Evolutionary conservation across 805 yeast species (phyloP).

Genomic region (Hanseniaspora thailandica): DNA sequence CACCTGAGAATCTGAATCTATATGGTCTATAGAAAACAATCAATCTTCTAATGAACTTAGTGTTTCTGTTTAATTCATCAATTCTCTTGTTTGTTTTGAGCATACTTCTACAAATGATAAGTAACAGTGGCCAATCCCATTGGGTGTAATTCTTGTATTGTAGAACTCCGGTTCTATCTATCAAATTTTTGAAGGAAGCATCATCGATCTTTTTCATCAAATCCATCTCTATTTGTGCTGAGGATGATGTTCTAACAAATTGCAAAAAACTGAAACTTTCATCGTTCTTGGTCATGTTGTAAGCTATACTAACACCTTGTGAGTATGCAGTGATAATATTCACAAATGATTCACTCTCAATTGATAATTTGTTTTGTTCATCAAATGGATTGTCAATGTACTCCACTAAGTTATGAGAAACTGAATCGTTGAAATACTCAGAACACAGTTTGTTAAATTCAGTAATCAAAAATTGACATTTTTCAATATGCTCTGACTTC

Average conservation of each 20-base stretch:
- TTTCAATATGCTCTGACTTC: slow-evolving; percentile 31
- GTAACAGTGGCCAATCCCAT: slow-evolving; percentile 79
- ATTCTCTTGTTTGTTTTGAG: slow-evolving; percentile 57
- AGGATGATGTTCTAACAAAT: slow-evolving; percentile 39
- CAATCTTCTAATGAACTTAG: slow-evolving; percentile 75
- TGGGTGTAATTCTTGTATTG: slow-evolving; percentile 64
- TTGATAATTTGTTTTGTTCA: not conserved
- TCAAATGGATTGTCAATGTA: not conserved
- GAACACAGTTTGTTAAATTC: slow-evolving; percentile 34
- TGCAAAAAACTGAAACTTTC: slow-evolving; percentile 12
- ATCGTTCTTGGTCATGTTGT: slow-evolving; percentile 19
- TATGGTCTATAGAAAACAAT: slow-evolving; percentile 85
- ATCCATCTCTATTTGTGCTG: not conserved
- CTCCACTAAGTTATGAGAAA: not conserved
- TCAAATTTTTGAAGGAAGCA: slow-evolving; percentile 41
- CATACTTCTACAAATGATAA: slow-evolving; percentile 72
- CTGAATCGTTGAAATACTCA: not conserved
- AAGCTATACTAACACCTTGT: slow-evolving; percentile 20
- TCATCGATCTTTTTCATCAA: slow-evolving; percentile 26
- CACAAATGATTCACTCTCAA: not conserved
- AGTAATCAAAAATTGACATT: slow-evolving; percentile 53
- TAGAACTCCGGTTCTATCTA: slow-evolving; percentile 58
- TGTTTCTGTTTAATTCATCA: slow-evolving; percentile 64
- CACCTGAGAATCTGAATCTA: slow-evolving; percentile 61
- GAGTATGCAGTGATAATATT: not conserved